Conservation (phyloP, 2,329 filamentous ascomycete species). For the Cladosporium sp. region DNA sequence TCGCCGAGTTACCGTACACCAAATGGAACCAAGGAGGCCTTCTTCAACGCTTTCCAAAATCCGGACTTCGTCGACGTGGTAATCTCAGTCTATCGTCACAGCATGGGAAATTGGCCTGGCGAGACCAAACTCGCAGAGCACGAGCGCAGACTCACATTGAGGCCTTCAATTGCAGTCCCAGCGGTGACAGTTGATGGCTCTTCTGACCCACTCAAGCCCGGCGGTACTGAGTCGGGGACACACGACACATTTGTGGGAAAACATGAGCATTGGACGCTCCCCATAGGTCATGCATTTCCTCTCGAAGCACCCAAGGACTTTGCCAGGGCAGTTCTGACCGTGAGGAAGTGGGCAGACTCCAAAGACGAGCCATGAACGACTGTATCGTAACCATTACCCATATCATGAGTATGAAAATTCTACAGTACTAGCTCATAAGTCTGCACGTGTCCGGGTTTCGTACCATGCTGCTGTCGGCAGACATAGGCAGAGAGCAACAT, state of each 20-base stretch:
- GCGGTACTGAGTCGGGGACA: background rate
- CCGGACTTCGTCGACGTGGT: background rate
- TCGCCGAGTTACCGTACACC: background rate
- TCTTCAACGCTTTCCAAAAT: background rate
- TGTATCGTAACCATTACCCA: too few relatives aligned
- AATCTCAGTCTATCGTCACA: background rate
- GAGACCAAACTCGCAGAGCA: background rate
- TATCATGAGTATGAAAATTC: too few relatives aligned
- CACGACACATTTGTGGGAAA: background rate
- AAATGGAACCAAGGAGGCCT: background rate
- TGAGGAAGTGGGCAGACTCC: background rate
- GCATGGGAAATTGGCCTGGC: background rate
- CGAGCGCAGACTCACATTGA: background rate
- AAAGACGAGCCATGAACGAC: too few relatives aligned
- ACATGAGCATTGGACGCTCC: background rate
- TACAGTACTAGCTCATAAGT: too few relatives aligned
- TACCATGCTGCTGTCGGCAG: too few relatives aligned
- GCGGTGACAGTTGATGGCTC: background rate
- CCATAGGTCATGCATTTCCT: background rate
- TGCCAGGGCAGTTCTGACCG: background rate
- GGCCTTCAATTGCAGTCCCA: background rate
- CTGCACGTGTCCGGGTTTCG: too few relatives aligned
- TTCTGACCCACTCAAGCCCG: background rate
- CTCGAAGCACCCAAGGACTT: background rate
- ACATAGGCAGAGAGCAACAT: too few relatives aligned